These are phyloP conservation scores for Priceomyces haplophilus DNA, from an alignment of 805 yeast species.

Conservation along the genomic window DNA sequence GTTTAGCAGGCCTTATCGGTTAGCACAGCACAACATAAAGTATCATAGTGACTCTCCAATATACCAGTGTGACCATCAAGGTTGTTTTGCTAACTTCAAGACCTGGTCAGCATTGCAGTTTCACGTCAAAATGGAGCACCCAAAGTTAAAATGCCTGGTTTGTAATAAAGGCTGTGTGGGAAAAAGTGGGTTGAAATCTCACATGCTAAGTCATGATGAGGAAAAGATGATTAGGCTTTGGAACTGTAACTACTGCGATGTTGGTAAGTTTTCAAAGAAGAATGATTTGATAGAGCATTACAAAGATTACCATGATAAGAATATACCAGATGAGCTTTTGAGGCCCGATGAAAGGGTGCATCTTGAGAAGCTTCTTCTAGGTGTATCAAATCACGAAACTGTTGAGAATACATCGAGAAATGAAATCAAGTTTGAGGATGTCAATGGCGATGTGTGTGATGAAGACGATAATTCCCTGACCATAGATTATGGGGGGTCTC, in stretches of 20 bases:
- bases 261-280: constrained; percentile 51
- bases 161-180: constrained; percentile 79
- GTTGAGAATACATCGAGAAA: constrained; percentile 2
- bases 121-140: constrained; percentile 73
- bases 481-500: constrained; percentile 14
- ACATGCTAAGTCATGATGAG: constrained; percentile 66
- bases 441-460: constrained; percentile 1
- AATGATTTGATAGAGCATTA: constrained; percentile 58
- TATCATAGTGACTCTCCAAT: constrained; percentile 57
- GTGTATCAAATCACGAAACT: constrained; percentile 8
- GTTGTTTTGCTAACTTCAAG: constrained; percentile 57
- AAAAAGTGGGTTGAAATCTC: constrained; percentile 63
- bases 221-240: constrained; percentile 52
- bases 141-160: constrained; percentile 56
- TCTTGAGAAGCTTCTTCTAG: constrained; percentile 19
- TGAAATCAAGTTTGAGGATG: constrained; percentile 1
- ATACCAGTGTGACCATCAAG: constrained; percentile 60
- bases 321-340: constrained; percentile 32
- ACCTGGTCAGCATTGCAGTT: constrained; percentile 72
- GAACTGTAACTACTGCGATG: constrained; percentile 59
- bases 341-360: constrained; percentile 20
- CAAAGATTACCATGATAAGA: constrained; percentile 43
- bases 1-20: constrained; percentile 61
- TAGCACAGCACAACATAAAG: constrained; percentile 63
- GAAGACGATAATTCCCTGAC: constrained; percentile 8